Evolutionary conservation across 106 monocot species (phyloP).

Genomic region (Phalaenopsis equestris): DNA sequence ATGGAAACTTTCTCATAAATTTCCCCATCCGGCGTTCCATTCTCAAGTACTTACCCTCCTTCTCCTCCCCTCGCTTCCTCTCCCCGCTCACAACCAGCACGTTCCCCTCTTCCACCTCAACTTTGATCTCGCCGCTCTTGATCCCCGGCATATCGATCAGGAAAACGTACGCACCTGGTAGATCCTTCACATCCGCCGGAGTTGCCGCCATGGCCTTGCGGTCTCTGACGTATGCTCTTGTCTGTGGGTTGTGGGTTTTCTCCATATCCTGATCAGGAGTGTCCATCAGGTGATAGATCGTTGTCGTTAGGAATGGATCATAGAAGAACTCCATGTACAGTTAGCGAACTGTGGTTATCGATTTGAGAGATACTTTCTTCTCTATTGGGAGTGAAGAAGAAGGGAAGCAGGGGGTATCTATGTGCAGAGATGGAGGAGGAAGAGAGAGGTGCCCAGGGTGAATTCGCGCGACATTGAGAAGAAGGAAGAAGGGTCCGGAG

Average conservation of each 20-base stretch:
- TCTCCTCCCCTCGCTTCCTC: slow-evolving; percentile 22
- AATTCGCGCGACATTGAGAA: too few relatives aligned
- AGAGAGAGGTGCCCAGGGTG: too few relatives aligned
- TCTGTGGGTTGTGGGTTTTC: slow-evolving; percentile 39
- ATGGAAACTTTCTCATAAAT: slow-evolving; percentile 61
- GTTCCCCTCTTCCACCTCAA: slow-evolving; percentile 40
- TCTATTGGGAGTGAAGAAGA: too few relatives aligned
- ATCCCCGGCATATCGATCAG: slow-evolving; percentile 79
- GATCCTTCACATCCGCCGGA: slow-evolving; percentile 70
- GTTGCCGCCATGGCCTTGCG: slow-evolving; percentile 54
- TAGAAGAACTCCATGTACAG: background rate
- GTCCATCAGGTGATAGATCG: slow-evolving; percentile 50
- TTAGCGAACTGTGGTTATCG: too few relatives aligned
- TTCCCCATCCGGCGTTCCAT: slow-evolving; percentile 74
- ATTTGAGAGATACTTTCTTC: too few relatives aligned
- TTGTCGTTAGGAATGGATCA: slow-evolving; percentile 5
- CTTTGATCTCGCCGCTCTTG: slow-evolving; percentile 31
- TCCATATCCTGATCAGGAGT: slow-evolving; percentile 39
- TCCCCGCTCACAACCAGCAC: slow-evolving; percentile 40
- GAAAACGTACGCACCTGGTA: slow-evolving; percentile 39
- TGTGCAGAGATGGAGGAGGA: too few relatives aligned
- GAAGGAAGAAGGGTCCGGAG: too few relatives aligned
- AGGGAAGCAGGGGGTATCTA: too few relatives aligned
- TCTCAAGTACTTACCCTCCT: slow-evolving; percentile 47
- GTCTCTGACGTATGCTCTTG: slow-evolving; percentile 54